Base-by-base conservation (phyloP, 768 basidiomycete genomes). In the Zangia roseola region DNA sequence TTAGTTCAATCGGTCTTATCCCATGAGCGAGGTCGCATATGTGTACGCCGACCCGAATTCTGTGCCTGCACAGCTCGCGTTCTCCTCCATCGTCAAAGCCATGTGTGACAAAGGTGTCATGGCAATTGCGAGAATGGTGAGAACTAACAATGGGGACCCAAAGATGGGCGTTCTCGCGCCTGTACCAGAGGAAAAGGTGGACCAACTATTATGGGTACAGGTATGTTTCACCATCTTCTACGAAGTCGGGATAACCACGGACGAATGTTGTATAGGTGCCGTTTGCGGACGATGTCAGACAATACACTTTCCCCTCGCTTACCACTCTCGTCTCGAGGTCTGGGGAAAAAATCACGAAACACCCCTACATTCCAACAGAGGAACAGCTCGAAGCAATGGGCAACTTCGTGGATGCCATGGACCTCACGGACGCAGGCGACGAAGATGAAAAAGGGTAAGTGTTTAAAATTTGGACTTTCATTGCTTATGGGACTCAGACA, bases 281-380 rank as follows among this genome's bases (percentile, higher is more conserved):
- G 0, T 97, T 97, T 61, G 92, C 92, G 2, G 95, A 99, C 63
- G 95, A 99, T 58, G 76, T 93, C 44, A 82, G 93, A 49, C 88
- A 83, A 55, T 92, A 91, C 67, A 83, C 81, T 10, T 97, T 99
- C 64, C 82, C 87, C 0, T 90, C 90, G 0, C 76, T 98, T 25
- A 81, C 84, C 37, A 75, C 75, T 10, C 77, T 95, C 14, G 72
- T 85, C 49, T 85, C 82, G 47, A 88, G 82, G 63, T 86, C 84
- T 39, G 92, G 93, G 3, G 84, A 90, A 57, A 65, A 64, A 0
- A 66, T 97, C 31, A 79, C 71, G 19, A 81, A 83, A 51, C 95
- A 99, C 64, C 82, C 89, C 12, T 88, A 85, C 58, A 69, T 97
- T 17, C 91, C 94, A 10, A 93, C 88, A 0, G 72, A 84, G 44